phyloP scores from a whole-genome alignment of 495 filamentous ascomycete species.

The Aspergillus heteromorphus region DNA sequence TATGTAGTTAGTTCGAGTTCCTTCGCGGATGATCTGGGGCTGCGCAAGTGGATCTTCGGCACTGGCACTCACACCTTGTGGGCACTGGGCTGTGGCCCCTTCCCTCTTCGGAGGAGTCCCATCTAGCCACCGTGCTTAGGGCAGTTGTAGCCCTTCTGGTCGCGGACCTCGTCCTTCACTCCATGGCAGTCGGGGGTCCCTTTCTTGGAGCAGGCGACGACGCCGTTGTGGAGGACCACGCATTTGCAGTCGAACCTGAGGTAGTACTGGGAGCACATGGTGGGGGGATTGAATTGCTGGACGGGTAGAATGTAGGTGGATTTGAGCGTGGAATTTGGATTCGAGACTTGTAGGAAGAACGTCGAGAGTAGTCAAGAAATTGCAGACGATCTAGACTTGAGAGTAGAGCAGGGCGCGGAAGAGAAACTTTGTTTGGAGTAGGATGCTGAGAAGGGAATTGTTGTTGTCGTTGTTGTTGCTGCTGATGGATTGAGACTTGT shows the following conservation, averaged over 20 bases:
- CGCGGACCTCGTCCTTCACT: constrained; percentile 33
- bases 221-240: constrained; percentile 28
- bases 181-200: constrained; percentile 29
- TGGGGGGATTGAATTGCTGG: constrained; percentile 7
- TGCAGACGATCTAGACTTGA: not conserved
- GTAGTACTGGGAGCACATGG: constrained; percentile 40
- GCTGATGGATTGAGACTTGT: constrained; percentile 14
- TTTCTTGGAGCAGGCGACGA: constrained; percentile 35
- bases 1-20: not conserved
- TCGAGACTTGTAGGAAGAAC: no score
- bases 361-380: no score
- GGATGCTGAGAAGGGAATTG: constrained; percentile 3
- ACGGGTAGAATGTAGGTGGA: not conserved
- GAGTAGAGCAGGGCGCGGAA: not conserved
- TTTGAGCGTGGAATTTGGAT: not conserved
- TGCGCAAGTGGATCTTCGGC: not conserved
- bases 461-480: constrained; percentile 13
- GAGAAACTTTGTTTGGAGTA: constrained; percentile 2
- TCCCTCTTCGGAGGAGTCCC: not conserved
- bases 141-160: constrained; percentile 35
- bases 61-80: not conserved
- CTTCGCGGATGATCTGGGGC: not conserved
- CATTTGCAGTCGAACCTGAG: constrained; percentile 42
- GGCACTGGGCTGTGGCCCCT: not conserved
- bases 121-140: constrained; percentile 31